These are phyloP conservation scores for Fusarium chaquense DNA, from an alignment of 2,329 filamentous ascomycete species.

Conservation along the genomic window DNA sequence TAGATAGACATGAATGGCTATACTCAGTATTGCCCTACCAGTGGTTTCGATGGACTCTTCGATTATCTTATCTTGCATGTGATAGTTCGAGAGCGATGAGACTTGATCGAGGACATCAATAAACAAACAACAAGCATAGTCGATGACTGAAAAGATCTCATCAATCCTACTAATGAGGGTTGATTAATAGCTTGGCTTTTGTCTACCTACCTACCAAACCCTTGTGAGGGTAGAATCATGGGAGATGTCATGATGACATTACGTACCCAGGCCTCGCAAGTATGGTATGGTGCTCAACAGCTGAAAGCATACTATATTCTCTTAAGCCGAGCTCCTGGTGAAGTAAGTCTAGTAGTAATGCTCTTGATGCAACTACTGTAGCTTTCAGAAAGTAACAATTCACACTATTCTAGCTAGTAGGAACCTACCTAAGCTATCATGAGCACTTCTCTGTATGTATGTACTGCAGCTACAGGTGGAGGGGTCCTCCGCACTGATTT, in stretches of 20 bases:
- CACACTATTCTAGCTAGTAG: background rate
- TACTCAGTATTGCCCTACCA: background rate
- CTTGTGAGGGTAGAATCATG: background rate
- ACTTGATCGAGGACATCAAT: background rate
- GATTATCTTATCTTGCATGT: background rate
- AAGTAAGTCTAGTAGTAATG: too few species aligned
- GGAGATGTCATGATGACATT: constrained; percentile 5
- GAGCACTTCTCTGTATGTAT: background rate
- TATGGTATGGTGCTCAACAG: background rate
- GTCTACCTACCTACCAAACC: too few species aligned
- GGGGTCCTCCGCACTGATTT: constrained; percentile 34
- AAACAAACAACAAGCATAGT: background rate
- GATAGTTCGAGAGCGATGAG: background rate
- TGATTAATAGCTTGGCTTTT: background rate
- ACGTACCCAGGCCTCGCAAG: background rate
- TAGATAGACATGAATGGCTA: background rate
- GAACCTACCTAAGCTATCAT: constrained; percentile 1
- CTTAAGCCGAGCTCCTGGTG: background rate
- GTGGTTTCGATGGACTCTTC: background rate
- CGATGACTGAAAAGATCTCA: too few species aligned
- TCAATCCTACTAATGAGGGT: too few species aligned
- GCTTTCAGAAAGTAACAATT: background rate
- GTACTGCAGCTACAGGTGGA: constrained; percentile 2
- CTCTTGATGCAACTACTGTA: background rate
- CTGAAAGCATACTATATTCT: background rate